Evolutionary conservation across 2,329 filamentous ascomycete species (phyloP), one percentile per base, ranked within the genome.

Genomic region (Diaporthe humulicola): DNA sequence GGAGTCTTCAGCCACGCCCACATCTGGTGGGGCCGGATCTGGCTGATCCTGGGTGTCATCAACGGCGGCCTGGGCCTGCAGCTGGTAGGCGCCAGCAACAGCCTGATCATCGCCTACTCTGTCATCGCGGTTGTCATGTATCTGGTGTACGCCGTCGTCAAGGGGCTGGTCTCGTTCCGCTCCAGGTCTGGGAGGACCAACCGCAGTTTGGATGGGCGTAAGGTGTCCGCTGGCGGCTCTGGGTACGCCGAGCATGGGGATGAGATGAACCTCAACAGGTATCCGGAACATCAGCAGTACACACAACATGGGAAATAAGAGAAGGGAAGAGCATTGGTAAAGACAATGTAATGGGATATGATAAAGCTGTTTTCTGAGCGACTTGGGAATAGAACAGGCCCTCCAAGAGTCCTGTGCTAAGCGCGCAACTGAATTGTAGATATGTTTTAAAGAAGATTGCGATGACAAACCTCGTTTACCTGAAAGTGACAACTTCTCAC

Each of bases 51-150:
- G 3, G 91, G 90, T 36, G 85, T 93, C 58, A 80, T 93, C 78
- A 93, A 93, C 78, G 92, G 91, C 73, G 92, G 91, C 0, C 81
- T 93, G 5, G 92, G 92, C 4, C 83, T 93, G 38, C 76, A 87
- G 77, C 83, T 92, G 22, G 85, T 88, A 0, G 76, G 78, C 22
- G 85, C 86, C 0, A 77, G 82, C 0, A 81, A 76, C 3, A 79
- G 81, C 15, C 87, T 87, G 58, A 81, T 89, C 70, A 86, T 90
- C 64, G 88, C 87, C 0, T 93, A 93, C 81, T 82, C 86, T 0
- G 87, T 92, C 7, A 82, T 92, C 36, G 86, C 90, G 0, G 89
- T 82, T 12, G 78, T 92, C 14, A 79, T 90, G 30, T 86, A 84
- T 54, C 54, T 85, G 6, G 74, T 83, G 4, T 93, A 92, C 78